Base-by-base conservation (phyloP, 1,139 yeast species). In the Meyerozyma carpophila region DNA sequence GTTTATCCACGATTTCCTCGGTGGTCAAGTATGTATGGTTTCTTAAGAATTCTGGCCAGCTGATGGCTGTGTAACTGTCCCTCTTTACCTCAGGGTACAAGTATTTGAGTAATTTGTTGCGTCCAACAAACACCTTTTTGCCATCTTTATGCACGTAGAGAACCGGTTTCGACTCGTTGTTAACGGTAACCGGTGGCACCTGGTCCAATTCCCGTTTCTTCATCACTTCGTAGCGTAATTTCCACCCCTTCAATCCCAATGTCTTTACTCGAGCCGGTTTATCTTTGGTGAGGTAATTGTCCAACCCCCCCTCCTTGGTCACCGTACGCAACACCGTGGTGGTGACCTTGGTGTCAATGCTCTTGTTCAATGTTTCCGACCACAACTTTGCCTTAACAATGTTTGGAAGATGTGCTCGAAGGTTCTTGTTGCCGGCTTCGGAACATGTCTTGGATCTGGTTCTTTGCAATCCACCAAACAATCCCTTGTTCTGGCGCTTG, bases 281-380 rank as follows among this genome's bases (percentile, higher is more conserved):
- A 49, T 89, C 95, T 66, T 93, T 93, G 45, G 82, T 77, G 49
- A 93, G 66, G 61, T 93, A 93, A 53, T 82, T 81, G 60, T 93
- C 98, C 49, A 93, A 73, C 11, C 98, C 98, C 50, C 98, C 98
- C 64, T 91, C 98, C 55, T 82, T 87, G 45, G 87, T 83, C 50
- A 93, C 84, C 1, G 97, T 90, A 56, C 84, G 80, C 58, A 93
- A 72, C 4, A 90, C 97, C 48, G 83, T 79, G 14, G 97, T 78
- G n/a, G 91, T 82, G 28, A 89, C 81, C 49, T 75, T 80, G 43
- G 88, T 65, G 42, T 71, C 71, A 41, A 82, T 67, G 41, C 68
- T 59, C 51, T 73, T 74, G 49, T 81, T 69, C 55, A 93, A 74
- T 1, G 86, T 70, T 54, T 88, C 96, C 49, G 96, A 87, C 94